Base-by-base conservation (phyloP, 176 grass and related monocot species). In the Oryza meridionalis region DNA sequence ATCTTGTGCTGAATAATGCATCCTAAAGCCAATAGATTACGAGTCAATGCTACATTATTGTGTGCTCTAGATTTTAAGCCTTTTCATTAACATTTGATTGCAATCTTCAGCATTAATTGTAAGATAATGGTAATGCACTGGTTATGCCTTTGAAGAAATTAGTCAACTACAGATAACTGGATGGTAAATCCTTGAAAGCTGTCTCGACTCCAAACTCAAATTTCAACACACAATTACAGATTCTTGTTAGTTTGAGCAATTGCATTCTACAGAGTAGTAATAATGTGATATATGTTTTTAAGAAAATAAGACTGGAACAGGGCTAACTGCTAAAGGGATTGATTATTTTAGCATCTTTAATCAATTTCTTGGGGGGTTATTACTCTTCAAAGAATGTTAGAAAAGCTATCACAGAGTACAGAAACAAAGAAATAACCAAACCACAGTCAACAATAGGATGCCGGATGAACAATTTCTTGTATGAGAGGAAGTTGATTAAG, bases 21-120 rank as follows among this genome's bases (percentile, higher is more conserved):
- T 53, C 37, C 3, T 53, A 67, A 76, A 84, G 73, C 46, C 32
- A 14, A 55, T 15, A 77, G 21, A 73, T 32, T 72, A 46, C 42
- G 10, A 82, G 42, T 24, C 27, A 46, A 9, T 67, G 22, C 21
- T 13, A 37, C 3, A 10, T 37, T 51, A 58, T 65, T 84, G 27
- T 53, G 19, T 67, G 27, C 21, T 38, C 43, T 67, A 58, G 43
- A 22, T 65, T 84, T 68, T 14, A 76, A 35, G 67, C 5, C 11
- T 51, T 27, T 66, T 0, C 14, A 84, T 76, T 50, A 27, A 26
- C 31, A 76, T 27, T 67, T 49, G 9, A 68, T 69, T 49, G 42
- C 6, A 11, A 67, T 69, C 19, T 29, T 77, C 63, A 84, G 1
- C 13, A 51, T 16, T 51, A 51, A 51, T 51, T 51, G 13, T 51